Evolutionary conservation across 1,284 basidiomycete species (phyloP).

Genomic region (Amylostereum areolatum): DNA sequence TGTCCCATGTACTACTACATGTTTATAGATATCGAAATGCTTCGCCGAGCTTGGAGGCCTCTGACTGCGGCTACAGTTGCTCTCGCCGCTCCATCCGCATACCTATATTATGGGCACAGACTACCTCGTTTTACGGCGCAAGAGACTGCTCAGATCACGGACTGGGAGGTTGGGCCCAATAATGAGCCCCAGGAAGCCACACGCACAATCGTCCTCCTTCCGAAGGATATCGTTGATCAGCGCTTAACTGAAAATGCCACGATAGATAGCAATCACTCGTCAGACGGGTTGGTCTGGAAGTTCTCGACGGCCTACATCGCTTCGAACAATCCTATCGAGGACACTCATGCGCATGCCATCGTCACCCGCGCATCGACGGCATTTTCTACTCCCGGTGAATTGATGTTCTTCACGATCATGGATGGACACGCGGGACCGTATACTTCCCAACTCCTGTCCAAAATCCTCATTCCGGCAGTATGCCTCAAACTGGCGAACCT

Average conservation of each 20-base stretch:
- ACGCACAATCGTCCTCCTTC: constrained; percentile 50
- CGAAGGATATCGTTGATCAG: constrained; percentile 51
- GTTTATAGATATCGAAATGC: constrained; percentile 32
- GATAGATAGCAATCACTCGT: constrained; percentile 37
- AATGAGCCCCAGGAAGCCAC: constrained; percentile 52
- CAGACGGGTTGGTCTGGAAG: constrained; percentile 56
- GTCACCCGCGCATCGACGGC: constrained; percentile 61
- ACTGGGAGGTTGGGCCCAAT: constrained; percentile 49
- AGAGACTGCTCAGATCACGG: constrained; percentile 48
- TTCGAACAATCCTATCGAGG: constrained; percentile 89
- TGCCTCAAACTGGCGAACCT: constrained; percentile 61
- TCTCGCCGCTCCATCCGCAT: constrained; percentile 45
- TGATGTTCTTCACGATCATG: constrained; percentile 84
- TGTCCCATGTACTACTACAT: too few relatives aligned
- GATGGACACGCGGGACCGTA: constrained; percentile 88
- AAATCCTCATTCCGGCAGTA: constrained; percentile 83
- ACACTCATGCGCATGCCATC: constrained; percentile 75
- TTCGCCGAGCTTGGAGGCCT: constrained; percentile 63
- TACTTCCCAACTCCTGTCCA: constrained; percentile 83
- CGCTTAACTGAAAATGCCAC: constrained; percentile 55
- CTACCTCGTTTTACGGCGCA: constrained; percentile 3
- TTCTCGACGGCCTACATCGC: constrained; percentile 76
- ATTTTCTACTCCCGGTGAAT: constrained; percentile 55
- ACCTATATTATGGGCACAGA: not conserved
- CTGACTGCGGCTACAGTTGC: constrained; percentile 31